Percentiles rank a stretch among this genome's conserved stretches.
phyloP scores from a whole-genome alignment of 2,329 filamentous ascomycete species.

The Colletotrichum cordylinicola region DNA sequence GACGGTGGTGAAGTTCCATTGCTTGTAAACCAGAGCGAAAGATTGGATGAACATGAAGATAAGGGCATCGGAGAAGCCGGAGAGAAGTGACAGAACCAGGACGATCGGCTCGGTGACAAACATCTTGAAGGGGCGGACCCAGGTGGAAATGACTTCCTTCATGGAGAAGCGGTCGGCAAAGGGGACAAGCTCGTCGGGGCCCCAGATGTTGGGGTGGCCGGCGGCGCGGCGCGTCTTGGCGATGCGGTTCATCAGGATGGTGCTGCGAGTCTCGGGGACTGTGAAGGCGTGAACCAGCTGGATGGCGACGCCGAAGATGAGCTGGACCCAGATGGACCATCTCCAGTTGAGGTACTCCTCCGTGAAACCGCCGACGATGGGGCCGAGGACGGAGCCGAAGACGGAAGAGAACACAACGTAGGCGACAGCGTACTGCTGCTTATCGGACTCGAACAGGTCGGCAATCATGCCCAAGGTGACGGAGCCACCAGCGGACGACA shows the following conservation, averaged over 20 bases:
- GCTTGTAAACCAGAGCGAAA: constrained; percentile 70
- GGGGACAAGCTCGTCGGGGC: constrained; percentile 73
- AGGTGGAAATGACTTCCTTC: constrained; percentile 61
- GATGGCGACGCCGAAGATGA: constrained; percentile 76
- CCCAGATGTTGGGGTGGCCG: constrained; percentile 68
- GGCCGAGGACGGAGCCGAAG: constrained; percentile 77
- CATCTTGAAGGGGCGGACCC: constrained; percentile 73
- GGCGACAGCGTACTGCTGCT: constrained; percentile 77
- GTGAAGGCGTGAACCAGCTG: constrained; percentile 71
- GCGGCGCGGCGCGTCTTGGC: constrained; percentile 75
- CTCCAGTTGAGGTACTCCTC: constrained; percentile 71
- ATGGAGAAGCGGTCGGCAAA: constrained; percentile 64
- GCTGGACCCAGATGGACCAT: constrained; percentile 83
- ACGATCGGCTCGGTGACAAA: constrained; percentile 79
- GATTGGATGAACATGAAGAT: constrained; percentile 82
- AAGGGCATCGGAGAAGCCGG: constrained; percentile 75
- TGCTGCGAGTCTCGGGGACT: constrained; percentile 80
- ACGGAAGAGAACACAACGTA: constrained; percentile 83
- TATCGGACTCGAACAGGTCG: constrained; percentile 74
- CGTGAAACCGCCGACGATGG: constrained; percentile 80
- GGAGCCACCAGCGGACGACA: constrained; percentile 75
- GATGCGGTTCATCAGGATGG: constrained; percentile 79
- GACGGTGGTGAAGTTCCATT: constrained; percentile 68
- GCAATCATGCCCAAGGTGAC: constrained; percentile 79
- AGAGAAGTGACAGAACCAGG: constrained; percentile 71